These are phyloP conservation scores for Gonium pectorale DNA, from an alignment of 139 green algal species.

Conservation along the genomic window DNA sequence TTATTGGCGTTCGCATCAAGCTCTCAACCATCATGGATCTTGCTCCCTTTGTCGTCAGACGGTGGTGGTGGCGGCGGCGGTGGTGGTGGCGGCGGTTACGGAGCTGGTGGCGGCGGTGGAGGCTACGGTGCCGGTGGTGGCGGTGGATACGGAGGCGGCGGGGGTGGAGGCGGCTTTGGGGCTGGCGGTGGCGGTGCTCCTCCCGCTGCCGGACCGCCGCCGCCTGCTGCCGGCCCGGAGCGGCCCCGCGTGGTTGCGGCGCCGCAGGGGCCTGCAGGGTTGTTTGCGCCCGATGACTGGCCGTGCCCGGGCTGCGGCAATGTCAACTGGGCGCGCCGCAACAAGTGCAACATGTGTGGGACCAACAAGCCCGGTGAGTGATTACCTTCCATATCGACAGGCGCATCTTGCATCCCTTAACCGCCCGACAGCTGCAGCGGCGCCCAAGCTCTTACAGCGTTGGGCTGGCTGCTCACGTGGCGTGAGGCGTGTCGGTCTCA, in stretches of 20 bases:
- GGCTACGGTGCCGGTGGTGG: background rate
- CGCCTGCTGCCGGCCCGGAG: background rate
- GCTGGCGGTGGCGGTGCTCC: background rate
- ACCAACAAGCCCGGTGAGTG: conserved; percentile 66
- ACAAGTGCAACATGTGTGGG: conserved; percentile 79
- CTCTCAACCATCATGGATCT: no score
- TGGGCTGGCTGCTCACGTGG: no score
- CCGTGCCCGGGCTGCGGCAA: conserved; percentile 85
- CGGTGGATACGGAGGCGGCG: background rate
- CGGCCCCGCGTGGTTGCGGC: conserved; percentile 57
- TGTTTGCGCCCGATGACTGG: conserved; percentile 82
- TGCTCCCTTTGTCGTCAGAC: no score
- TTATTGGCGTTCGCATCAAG: no score
- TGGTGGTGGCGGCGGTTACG: conserved; percentile 40
- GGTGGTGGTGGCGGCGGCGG: conserved; percentile 21
- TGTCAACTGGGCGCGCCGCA: conserved; percentile 81
- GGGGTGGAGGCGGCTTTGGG: background rate
- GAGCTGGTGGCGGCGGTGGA: background rate
- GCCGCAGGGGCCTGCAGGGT: conserved; percentile 67
- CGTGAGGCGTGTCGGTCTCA: no score
- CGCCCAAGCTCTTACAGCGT: no score
- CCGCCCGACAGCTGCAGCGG: no score
- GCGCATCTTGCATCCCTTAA: background rate
- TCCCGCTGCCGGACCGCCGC: background rate
- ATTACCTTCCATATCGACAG: background rate